phyloP scores from a whole-genome alignment of 306 rosid genomes.

The Vigna trinervia region DNA sequence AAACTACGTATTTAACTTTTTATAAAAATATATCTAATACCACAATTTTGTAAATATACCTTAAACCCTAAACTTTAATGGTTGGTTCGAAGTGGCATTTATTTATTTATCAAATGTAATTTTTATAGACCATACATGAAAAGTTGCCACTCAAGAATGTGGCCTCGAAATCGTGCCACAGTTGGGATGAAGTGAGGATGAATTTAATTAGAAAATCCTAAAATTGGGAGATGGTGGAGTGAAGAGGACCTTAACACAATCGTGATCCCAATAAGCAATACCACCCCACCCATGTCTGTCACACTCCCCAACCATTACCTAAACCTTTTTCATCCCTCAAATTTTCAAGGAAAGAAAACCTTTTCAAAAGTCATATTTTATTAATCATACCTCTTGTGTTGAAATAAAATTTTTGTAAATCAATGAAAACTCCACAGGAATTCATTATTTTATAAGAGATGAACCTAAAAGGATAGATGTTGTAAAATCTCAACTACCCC shows the following conservation, averaged over 20 bases:
- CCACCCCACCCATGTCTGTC: conserved; percentile 44
- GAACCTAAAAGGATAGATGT: neutral
- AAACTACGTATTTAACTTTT: too few species aligned
- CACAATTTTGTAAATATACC: neutral
- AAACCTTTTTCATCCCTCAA: conserved; percentile 28
- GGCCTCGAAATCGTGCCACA: neutral
- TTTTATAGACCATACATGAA: conserved; percentile 20
- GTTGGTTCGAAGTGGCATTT: neutral
- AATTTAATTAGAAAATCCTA: conserved; percentile 39
- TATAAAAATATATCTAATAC: neutral
- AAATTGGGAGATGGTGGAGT: conserved; percentile 50
- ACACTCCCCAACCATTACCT: conserved; percentile 50
- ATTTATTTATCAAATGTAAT: neutral
- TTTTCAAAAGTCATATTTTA: conserved; percentile 12
- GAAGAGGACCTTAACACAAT: conserved; percentile 48
- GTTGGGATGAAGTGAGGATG: conserved; percentile 13
- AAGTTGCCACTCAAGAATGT: conserved; percentile 12
- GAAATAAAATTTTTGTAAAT: neutral
- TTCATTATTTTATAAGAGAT: neutral
- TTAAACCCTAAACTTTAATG: neutral
- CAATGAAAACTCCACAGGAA: neutral
- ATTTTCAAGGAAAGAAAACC: conserved; percentile 20
- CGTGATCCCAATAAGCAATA: conserved; percentile 49
- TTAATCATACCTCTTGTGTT: neutral
- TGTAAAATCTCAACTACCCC: conserved; percentile 40